Evolutionary conservation across 2,329 filamentous ascomycete species (phyloP).

Genomic region (Alternaria sp.): DNA sequence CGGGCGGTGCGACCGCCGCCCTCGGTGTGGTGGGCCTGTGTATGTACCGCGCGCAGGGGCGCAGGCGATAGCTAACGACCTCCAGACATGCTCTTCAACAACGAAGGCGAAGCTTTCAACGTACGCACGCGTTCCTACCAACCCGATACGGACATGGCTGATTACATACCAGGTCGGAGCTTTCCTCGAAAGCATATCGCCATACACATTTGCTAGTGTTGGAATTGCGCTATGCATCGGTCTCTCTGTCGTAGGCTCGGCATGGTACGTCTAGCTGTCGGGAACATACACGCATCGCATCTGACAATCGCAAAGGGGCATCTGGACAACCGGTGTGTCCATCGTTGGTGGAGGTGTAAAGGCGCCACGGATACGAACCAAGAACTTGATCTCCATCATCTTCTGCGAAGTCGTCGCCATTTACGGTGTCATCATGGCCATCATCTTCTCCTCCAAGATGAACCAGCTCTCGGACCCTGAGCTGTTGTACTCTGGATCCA

Average conservation of each 20-base stretch:
- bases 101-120: conserved; percentile 94
- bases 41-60: conserved; percentile 57
- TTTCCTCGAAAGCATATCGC: conserved; percentile 93
- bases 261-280: conserved; percentile 71
- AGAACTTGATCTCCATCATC: conserved; percentile 99
- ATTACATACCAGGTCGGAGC: conserved; percentile 72
- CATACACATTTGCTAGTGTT: conserved; percentile 88
- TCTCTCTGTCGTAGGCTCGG: conserved; percentile 92
- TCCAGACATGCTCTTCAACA: conserved; percentile 97
- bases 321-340: conserved; percentile 97
- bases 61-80: conserved; percentile 40
- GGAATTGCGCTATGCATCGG: conserved; percentile 96
- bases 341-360: conserved; percentile 97
- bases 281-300: neutral
- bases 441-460: conserved; percentile 94
- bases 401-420: conserved; percentile 99
- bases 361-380: conserved; percentile 95
- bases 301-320: conserved; percentile 71
- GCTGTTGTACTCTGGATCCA: conserved; percentile 72
- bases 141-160: conserved; percentile 1
- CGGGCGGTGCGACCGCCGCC: conserved; percentile 71
- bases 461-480: conserved; percentile 69
- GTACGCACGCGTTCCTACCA: conserved; percentile 61
- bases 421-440: conserved; percentile 99
- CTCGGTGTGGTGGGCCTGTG: conserved; percentile 78